Base-by-base conservation (phyloP, 768 basidiomycete genomes). In the Krasilnikovozyma curviuscula region DNA sequence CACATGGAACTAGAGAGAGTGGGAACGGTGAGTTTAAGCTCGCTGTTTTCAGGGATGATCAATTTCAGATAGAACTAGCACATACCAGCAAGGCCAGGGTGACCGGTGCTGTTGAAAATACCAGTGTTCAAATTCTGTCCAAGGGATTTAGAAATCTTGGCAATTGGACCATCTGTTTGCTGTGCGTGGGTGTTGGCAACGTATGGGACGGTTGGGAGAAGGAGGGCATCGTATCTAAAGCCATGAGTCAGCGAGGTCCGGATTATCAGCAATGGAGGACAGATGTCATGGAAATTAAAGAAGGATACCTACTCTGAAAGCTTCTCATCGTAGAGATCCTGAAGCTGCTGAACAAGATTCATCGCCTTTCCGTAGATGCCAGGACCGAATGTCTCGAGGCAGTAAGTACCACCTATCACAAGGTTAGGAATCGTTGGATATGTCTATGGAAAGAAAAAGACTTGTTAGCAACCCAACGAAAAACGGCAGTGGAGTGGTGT, bases 171-270 rank as follows among this genome's bases (percentile, higher is more conserved):
- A 46, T 58, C 49, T 28, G 56, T 48, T 40, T 50, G 49, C 1
- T 40, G 44, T 30, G 54, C 62, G 41, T 58, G 64, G 21, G 60
- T 59, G 45, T 57, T 61, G 3, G 68, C 57, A 1, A 67, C 63
- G 49, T 63, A 63, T 14, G 65, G 64, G 14, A 59, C 54, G 16
- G 68, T 67, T 5, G 69, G 69, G 57, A 65, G 63, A 28, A 69
- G 32, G 19, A 70, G 56, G 10, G 67, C 55, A 47, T 66, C 63
- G 38, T 64, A 59, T n/a, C n/a, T n/a, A n/a, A n/a, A n/a, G n/a
- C n/a, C n/a, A n/a, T n/a, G n/a, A n/a, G n/a, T n/a, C n/a, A n/a
- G n/a, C n/a, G n/a, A n/a, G n/a, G n/a, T n/a, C n/a, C n/a, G n/a
- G n/a, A n/a, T n/a, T n/a, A n/a, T n/a, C n/a, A n/a, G n/a, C n/a